These are phyloP conservation scores for Penicillium paxilli DNA, from an alignment of 495 filamentous ascomycete species.

Conservation along the genomic window DNA sequence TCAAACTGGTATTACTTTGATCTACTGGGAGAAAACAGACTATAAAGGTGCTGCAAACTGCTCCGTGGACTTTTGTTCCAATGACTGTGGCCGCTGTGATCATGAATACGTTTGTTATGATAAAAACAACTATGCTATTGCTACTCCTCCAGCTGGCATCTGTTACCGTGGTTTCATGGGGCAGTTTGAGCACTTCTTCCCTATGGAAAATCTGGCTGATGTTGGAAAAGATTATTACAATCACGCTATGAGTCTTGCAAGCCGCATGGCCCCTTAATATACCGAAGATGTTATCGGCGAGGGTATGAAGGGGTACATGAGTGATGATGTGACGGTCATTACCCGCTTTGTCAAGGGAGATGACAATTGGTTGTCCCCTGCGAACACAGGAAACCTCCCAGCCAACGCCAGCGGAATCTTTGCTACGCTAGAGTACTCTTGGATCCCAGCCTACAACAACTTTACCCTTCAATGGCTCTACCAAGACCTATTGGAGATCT, in stretches of 20 bases:
- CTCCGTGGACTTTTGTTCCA: neutral
- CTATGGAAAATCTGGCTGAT: neutral
- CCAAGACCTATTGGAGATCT: neutral
- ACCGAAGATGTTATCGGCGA: neutral
- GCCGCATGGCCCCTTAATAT: neutral
- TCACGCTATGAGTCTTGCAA: neutral
- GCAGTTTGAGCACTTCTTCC: neutral
- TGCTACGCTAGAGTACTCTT: neutral
- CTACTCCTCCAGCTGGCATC: neutral
- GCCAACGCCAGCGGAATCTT: neutral
- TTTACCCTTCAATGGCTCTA: neutral
- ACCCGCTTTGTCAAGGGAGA: neutral
- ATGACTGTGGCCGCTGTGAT: neutral
- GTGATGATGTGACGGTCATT: neutral
- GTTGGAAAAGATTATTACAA: neutral
- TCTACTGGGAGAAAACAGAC: neutral
- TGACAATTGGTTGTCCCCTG: neutral
- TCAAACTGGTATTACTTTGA: neutral
- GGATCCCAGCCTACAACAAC: neutral
- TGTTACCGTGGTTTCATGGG: neutral
- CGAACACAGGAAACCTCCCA: neutral
- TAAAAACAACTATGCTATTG: neutral
- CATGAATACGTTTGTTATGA: neutral
- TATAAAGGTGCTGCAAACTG: neutral
- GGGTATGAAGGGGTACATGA: neutral